These are phyloP conservation scores for Macadamia tetraphylla DNA, from an alignment of 164 flowering plant species.

Conservation along the genomic window DNA sequence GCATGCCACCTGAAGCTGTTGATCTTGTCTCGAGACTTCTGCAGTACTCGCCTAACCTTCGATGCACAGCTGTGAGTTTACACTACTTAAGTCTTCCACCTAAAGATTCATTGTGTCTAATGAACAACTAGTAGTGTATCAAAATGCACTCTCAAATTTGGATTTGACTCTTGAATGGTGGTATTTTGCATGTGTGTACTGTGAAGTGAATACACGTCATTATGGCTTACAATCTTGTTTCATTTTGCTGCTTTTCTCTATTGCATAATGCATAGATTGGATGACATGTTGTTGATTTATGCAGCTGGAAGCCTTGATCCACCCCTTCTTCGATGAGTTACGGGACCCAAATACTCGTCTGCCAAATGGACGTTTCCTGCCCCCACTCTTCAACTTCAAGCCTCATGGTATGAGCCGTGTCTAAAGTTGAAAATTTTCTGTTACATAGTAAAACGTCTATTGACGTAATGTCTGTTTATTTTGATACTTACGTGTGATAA, in stretches of 20 bases:
- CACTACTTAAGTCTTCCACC: background rate
- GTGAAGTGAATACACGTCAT: too few relatives aligned
- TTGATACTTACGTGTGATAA: background rate
- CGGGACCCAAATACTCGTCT: conserved; percentile 66
- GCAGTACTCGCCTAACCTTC: conserved; percentile 52
- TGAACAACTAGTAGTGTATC: too few relatives aligned
- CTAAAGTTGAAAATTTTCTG: too few relatives aligned
- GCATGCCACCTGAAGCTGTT: conserved; percentile 64
- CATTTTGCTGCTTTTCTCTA: background rate
- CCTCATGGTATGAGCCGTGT: conserved; percentile 44
- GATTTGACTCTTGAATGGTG: too few relatives aligned
- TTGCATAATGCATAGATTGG: background rate
- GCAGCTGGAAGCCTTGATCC: conserved; percentile 67
- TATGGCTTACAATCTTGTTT: background rate
- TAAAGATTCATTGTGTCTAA: too few relatives aligned
- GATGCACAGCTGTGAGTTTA: conserved; percentile 57
- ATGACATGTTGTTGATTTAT: background rate
- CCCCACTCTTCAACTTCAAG: conserved; percentile 74
- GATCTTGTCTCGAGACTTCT: conserved; percentile 58
- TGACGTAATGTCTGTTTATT: too few relatives aligned
- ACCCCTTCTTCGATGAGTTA: conserved; percentile 75
- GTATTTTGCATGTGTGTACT: too few relatives aligned
- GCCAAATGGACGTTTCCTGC: conserved; percentile 71
- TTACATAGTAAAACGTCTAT: too few relatives aligned
- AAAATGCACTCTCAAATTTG: too few relatives aligned